Evolutionary conservation across 1,284 basidiomycete species (phyloP).

Genomic region (Ceratobasidium papillatum): DNA sequence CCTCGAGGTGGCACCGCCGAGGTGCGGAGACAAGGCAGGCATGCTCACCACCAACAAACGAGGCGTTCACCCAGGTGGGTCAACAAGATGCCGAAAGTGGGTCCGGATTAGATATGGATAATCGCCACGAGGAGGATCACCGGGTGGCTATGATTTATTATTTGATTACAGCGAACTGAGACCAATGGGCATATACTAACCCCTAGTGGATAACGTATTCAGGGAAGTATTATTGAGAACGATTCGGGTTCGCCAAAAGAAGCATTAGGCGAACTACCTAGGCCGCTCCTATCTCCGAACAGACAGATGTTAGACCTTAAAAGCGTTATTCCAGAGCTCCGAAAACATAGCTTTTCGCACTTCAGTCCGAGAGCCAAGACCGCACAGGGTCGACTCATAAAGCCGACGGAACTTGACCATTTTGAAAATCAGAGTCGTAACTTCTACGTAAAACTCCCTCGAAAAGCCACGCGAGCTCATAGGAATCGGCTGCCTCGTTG

Average conservation of each 20-base stretch:
- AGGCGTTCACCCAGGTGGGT: constrained; percentile 2
- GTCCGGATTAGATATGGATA: constrained; percentile 14
- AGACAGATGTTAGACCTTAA: neutral
- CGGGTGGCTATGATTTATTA: constrained; percentile 17
- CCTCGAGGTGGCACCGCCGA: constrained; percentile 37
- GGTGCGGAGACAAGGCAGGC: constrained; percentile 11
- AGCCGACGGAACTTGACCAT: neutral
- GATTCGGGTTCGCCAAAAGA: neutral
- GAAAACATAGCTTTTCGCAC: constrained; percentile 1
- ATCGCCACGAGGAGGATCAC: constrained; percentile 15
- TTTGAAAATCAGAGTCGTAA: constrained; percentile 35
- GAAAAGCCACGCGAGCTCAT: constrained; percentile 18
- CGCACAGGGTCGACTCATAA: neutral
- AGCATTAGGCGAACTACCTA: neutral
- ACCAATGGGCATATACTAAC: constrained; percentile 1
- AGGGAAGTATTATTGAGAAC: neutral
- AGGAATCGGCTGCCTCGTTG: neutral
- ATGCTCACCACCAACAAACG: neutral
- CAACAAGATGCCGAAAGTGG: neutral
- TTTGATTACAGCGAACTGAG: constrained; percentile 3
- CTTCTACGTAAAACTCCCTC: constrained; percentile 8
- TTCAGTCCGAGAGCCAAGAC: neutral
- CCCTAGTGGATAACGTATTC: neutral
- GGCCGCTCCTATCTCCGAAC: neutral
- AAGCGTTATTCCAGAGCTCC: neutral